A percentile compares a stretch with the other conserved stretches of the same genome.
phyloP scores from a whole-genome alignment of 2,329 filamentous ascomycete species.

The Exophiala dermatitidis region DNA sequence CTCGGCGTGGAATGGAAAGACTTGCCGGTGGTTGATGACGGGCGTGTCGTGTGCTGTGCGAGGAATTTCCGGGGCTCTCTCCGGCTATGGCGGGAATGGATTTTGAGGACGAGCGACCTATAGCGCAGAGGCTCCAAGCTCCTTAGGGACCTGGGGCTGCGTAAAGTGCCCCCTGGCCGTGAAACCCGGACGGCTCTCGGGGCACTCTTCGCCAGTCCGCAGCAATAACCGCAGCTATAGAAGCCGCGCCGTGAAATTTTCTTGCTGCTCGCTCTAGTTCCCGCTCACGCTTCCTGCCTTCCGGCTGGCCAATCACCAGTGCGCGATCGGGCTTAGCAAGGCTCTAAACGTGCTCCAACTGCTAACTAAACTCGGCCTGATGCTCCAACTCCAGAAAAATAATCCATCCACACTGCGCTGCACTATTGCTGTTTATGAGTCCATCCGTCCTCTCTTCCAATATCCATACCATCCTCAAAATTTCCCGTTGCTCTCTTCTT shows the following conservation, averaged over 20 bases:
- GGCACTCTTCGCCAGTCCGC: not conserved
- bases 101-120: too few relatives aligned
- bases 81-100: not conserved
- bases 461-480: not conserved
- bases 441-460: not conserved
- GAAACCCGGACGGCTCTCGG: not conserved
- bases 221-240: not conserved
- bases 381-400: constrained; percentile 3
- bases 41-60: not conserved
- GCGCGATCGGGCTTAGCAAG: not conserved
- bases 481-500: not conserved
- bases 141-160: too few relatives aligned
- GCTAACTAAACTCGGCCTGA: not conserved
- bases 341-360: not conserved
- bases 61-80: not conserved
- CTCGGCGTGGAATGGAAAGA: too few relatives aligned
- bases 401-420: not conserved
- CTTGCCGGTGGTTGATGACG: not conserved
- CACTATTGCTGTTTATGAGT: not conserved
- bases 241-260: not conserved
- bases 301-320: not conserved
- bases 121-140: not conserved
- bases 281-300: not conserved
- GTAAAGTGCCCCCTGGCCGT: too few relatives aligned
- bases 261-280: not conserved